Evolutionary conservation across 2,329 filamentous ascomycete species (phyloP).

Genomic region (Phialophora chinensis): DNA sequence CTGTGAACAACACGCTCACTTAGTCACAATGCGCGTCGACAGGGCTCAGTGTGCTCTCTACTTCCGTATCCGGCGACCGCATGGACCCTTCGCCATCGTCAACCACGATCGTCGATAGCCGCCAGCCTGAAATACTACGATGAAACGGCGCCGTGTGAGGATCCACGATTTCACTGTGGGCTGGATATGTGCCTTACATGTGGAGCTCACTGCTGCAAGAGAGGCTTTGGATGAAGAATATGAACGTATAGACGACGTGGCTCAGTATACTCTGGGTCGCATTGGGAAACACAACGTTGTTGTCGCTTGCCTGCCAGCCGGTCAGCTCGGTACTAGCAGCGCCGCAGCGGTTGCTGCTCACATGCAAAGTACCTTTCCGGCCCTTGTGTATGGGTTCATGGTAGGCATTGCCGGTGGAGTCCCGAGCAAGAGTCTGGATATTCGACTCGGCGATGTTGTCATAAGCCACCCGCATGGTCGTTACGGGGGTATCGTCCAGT

Average conservation of each 20-base stretch:
- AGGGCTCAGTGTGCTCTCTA: too few species aligned
- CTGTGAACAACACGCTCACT: too few species aligned
- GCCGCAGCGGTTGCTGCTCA: neutral
- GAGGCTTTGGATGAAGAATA: constrained; percentile 50
- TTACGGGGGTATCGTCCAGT: constrained; percentile 40
- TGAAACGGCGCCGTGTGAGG: too few species aligned
- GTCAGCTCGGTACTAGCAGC: neutral
- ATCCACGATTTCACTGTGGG: constrained; percentile 47
- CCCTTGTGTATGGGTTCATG: constrained; percentile 24
- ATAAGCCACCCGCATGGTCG: constrained; percentile 37
- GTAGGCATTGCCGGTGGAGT: constrained; percentile 36
- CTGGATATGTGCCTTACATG: constrained; percentile 51
- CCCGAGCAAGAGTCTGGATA: constrained; percentile 31
- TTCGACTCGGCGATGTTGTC: constrained; percentile 44
- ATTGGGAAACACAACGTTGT: constrained; percentile 29
- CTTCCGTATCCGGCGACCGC: too few species aligned
- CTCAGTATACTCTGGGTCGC: constrained; percentile 14
- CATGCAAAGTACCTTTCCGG: constrained; percentile 23
- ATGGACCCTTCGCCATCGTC: too few species aligned
- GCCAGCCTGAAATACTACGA: too few species aligned
- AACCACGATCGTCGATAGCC: too few species aligned
- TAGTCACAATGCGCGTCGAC: too few species aligned
- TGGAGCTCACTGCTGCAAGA: constrained; percentile 48
- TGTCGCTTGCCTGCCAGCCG: constrained; percentile 15
- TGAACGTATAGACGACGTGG: constrained; percentile 29